A percentile compares a stretch with the other conserved stretches of the same genome.
Conservation (phyloP, 225 moss, liverwort and hornwort genomes). For the Rhytidiadelphus loreus region DNA sequence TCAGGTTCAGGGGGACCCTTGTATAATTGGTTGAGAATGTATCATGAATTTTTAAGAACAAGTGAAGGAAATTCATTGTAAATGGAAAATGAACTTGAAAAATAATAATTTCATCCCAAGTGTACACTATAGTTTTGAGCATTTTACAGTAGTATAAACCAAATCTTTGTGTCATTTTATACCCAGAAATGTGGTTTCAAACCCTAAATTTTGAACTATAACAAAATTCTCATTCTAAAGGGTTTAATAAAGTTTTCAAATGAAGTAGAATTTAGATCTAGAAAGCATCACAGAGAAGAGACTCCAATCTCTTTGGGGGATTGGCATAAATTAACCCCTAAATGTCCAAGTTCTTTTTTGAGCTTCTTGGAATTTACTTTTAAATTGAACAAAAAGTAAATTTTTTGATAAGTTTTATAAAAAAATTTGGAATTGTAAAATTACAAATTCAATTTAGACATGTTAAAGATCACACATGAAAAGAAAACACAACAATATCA, state of each 20-base stretch:
- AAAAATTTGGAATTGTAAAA: too few species aligned
- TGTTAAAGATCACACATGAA: too few species aligned
- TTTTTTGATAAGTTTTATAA: too few species aligned
- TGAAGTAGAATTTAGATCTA: not conserved
- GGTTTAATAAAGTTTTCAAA: not conserved
- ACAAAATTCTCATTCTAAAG: not conserved
- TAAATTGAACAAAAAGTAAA: too few species aligned
- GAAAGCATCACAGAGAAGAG: not conserved
- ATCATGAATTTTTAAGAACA: not conserved
- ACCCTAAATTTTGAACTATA: not conserved
- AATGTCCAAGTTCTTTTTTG: too few species aligned
- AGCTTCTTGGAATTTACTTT: too few species aligned
- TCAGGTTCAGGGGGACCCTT: fast-evolving
- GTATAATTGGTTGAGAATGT: not conserved
- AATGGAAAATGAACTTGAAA: too few species aligned
- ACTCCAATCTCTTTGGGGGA: too few species aligned
- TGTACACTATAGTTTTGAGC: not conserved
- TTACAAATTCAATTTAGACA: too few species aligned
- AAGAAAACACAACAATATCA: too few species aligned
- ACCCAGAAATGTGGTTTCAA: not conserved
- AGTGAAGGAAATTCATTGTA: not conserved
- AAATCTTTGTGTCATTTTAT: too few species aligned
- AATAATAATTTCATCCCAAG: not conserved
- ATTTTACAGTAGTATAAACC: too few species aligned
- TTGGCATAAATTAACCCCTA: fast-evolving